phyloP scores from a whole-genome alignment of 768 basidiomycete species.

The Mycena capillaripes region DNA sequence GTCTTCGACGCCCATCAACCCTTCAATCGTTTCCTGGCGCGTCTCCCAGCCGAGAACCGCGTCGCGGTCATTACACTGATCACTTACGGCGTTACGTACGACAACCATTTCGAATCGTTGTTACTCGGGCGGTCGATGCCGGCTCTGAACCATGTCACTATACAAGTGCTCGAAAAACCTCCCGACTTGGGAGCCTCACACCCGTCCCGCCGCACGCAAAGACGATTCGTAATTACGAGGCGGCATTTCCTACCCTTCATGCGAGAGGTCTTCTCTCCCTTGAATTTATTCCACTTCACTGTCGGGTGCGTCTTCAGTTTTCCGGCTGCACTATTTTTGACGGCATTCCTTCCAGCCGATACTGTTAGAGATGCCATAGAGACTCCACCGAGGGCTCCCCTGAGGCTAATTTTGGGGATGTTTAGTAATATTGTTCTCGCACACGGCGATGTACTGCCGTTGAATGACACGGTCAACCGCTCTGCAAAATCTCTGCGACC shows the following conservation, averaged over 20 bases:
- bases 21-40: background rate
- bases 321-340: conserved; percentile 1
- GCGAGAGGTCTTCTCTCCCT: background rate
- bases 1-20: conserved; percentile 3
- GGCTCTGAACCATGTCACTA: conserved; percentile 3
- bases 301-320: conserved; percentile 5
- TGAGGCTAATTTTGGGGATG: conserved; percentile 4
- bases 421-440: conserved; percentile 6
- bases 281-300: conserved; percentile 6
- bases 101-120: conserved; percentile 3
- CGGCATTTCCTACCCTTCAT: conserved; percentile 1
- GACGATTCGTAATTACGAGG: conserved; percentile 5
- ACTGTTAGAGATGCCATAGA: conserved; percentile 9
- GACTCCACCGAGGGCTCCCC: conserved; percentile 5
- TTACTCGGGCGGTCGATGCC: conserved; percentile 4
- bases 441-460: conserved; percentile 13
- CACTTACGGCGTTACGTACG: conserved; percentile 4
- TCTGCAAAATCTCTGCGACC: conserved; percentile 16
- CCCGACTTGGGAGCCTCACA: conserved; percentile 2
- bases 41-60: conserved; percentile 4
- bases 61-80: conserved; percentile 5
- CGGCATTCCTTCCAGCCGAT: conserved; percentile 1
- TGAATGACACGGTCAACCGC: conserved; percentile 8
- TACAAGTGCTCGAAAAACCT: conserved; percentile 5
- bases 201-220: conserved; percentile 4